phyloP scores from a whole-genome alignment of 768 basidiomycete species.

The Chlorophyllum brunneum region DNA sequence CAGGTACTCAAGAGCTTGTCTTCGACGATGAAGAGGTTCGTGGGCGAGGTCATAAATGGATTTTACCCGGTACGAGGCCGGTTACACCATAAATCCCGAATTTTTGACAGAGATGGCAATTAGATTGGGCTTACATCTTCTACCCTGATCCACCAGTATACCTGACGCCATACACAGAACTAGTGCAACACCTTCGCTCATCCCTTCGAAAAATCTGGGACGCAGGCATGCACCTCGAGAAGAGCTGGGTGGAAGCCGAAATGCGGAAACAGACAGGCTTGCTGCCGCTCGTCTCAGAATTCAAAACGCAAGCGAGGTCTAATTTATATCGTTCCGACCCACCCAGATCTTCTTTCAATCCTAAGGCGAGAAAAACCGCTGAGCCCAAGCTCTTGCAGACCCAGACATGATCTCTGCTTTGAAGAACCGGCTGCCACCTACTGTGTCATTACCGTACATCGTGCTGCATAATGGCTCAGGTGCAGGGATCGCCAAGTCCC shows the following conservation, averaged over 20 bases:
- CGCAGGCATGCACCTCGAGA: constrained; percentile 2
- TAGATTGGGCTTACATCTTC: constrained; percentile 11
- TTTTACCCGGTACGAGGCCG: background rate
- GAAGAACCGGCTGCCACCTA: too few species aligned
- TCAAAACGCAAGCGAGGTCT: background rate
- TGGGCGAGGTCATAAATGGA: constrained; percentile 3
- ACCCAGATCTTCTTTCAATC: too few species aligned
- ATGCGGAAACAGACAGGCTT: background rate
- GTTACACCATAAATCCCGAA: background rate
- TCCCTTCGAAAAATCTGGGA: constrained; percentile 6
- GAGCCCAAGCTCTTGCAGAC: too few species aligned
- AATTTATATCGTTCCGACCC: background rate
- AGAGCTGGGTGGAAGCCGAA: constrained; percentile 2
- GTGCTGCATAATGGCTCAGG: too few species aligned
- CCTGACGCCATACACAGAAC: background rate
- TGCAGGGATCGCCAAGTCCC: too few species aligned
- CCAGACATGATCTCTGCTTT: too few species aligned
- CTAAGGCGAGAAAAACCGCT: too few species aligned
- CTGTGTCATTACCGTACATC: too few species aligned
- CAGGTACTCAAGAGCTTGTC: background rate
- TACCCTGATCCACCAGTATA: constrained; percentile 1
- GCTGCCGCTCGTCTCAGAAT: background rate
- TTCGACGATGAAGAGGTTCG: constrained; percentile 1
- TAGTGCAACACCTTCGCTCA: background rate
- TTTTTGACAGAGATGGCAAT: background rate